Percentiles rank a stretch among this genome's conserved stretches.
Evolutionary conservation across 148 eudicot species (phyloP).

Genomic region (Agrostemma githago): DNA sequence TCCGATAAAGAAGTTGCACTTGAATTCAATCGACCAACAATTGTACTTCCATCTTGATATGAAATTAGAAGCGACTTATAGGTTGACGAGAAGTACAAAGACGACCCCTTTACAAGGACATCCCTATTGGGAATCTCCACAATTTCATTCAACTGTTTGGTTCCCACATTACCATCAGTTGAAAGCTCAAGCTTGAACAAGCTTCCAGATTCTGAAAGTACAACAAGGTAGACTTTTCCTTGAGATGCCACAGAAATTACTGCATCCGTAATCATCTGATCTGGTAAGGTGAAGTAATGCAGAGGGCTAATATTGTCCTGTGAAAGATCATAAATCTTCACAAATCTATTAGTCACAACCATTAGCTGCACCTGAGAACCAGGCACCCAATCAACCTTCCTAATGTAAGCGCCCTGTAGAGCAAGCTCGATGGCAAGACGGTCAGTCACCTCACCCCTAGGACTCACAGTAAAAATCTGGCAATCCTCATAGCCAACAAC

Average conservation of each 20-base stretch:
- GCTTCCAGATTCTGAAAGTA: slow-evolving; percentile 79
- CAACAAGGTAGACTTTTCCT: slow-evolving; percentile 65
- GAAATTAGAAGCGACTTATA: slow-evolving; percentile 74
- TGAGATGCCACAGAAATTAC: slow-evolving; percentile 68
- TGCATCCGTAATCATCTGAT: slow-evolving; percentile 77
- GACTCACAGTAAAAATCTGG: slow-evolving; percentile 91
- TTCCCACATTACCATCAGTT: slow-evolving; percentile 64
- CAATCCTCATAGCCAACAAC: slow-evolving; percentile 99
- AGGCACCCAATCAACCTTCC: slow-evolving; percentile 93
- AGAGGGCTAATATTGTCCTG: slow-evolving; percentile 95
- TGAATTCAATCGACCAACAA: slow-evolving; percentile 69
- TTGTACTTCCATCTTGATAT: slow-evolving; percentile 85
- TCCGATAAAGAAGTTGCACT: slow-evolving; percentile 66
- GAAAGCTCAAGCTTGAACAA: slow-evolving; percentile 83
- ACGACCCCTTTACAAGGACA: slow-evolving; percentile 59
- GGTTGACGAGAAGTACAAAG: slow-evolving; percentile 77
- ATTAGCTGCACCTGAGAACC: slow-evolving; percentile 98
- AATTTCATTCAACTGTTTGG: slow-evolving; percentile 65
- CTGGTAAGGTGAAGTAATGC: slow-evolving; percentile 84
- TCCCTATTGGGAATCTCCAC: slow-evolving; percentile 51
- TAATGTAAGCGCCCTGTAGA: slow-evolving; percentile 96
- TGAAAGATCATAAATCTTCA: slow-evolving; percentile 93
- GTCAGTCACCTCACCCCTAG: slow-evolving; percentile 97
- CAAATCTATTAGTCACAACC: slow-evolving; percentile 92
- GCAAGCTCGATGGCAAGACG: slow-evolving; percentile 97